Evolutionary conservation across 1,139 yeast genomes (phyloP).

Genomic region (Geotrichum klebahnii): DNA sequence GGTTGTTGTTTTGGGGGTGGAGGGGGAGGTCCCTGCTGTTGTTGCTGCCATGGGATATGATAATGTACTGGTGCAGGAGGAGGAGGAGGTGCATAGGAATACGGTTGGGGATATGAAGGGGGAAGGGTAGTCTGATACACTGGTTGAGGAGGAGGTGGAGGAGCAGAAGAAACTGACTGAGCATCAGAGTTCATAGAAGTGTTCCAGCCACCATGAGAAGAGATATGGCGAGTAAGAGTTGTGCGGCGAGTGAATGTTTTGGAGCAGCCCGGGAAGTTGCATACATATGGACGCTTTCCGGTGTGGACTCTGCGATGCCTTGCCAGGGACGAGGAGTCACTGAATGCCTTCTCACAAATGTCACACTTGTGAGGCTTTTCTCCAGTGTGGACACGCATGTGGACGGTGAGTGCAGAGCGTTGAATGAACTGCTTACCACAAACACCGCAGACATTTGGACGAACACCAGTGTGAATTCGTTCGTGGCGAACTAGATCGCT

Average conservation of each 20-base stretch:
- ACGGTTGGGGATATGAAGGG: constrained; percentile 3
- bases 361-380: constrained; percentile 53
- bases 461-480: constrained; percentile 80
- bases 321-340: constrained; percentile 43
- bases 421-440: constrained; percentile 60
- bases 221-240: constrained; percentile 62
- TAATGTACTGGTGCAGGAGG: constrained; percentile 2
- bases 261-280: constrained; percentile 62
- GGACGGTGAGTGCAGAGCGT: constrained; percentile 68
- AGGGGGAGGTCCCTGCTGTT: constrained; percentile 15
- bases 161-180: neutral
- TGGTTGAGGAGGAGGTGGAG: constrained; percentile 5
- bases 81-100: neutral
- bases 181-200: constrained; percentile 11
- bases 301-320: constrained; percentile 43
- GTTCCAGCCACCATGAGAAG: constrained; percentile 47
- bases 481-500: constrained; percentile 68
- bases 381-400: constrained; percentile 78
- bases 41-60: constrained; percentile 5
- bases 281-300: constrained; percentile 62
- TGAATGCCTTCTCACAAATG: constrained; percentile 39
- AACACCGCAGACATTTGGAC: constrained; percentile 41
- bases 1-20: constrained; percentile 4
- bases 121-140: constrained; percentile 9
- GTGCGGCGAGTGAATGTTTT: constrained; percentile 66